Evolutionary conservation across 202 grass and related monocot species (phyloP).

Genomic region (Carex sylvatica): DNA sequence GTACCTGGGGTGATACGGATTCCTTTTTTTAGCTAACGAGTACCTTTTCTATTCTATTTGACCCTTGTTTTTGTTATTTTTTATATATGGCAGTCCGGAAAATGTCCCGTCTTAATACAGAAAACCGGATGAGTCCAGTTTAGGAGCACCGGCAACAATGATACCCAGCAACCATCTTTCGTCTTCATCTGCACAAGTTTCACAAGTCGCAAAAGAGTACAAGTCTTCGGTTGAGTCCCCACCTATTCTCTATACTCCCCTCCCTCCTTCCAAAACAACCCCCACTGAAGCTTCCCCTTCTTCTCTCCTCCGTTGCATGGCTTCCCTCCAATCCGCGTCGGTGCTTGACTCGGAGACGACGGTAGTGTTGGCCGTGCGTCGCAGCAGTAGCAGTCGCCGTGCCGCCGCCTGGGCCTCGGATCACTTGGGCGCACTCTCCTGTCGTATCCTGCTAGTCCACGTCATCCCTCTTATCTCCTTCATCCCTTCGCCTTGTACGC

Average conservation of each 20-base stretch:
- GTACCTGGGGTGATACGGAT: too few relatives aligned
- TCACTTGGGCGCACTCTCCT: constrained; percentile 32
- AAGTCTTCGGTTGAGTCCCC: constrained; percentile 25
- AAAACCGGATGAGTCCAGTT: constrained; percentile 4
- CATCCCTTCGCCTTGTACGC: constrained; percentile 73
- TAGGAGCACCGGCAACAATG: background rate
- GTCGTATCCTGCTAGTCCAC: constrained; percentile 60
- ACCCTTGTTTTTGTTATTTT: background rate
- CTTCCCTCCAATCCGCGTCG: background rate
- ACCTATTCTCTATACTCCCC: constrained; percentile 7
- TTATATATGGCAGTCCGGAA: background rate
- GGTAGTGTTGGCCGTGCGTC: constrained; percentile 59
- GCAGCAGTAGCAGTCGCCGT: constrained; percentile 55
- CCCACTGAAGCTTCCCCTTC: background rate
- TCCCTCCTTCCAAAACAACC: background rate
- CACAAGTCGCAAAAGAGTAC: background rate
- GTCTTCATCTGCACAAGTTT: background rate
- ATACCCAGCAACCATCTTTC: background rate
- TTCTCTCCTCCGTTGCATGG: constrained; percentile 13
- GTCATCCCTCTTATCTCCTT: constrained; percentile 64
- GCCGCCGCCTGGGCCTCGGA: constrained; percentile 64
- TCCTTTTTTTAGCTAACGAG: too few relatives aligned
- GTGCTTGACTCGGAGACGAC: background rate
- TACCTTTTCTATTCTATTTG: background rate
- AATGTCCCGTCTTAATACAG: background rate